Percentiles rank a stretch among this genome's conserved stretches.
Conservation (phyloP, 306 rosid species). For the Pterocarpus santalinus region DNA sequence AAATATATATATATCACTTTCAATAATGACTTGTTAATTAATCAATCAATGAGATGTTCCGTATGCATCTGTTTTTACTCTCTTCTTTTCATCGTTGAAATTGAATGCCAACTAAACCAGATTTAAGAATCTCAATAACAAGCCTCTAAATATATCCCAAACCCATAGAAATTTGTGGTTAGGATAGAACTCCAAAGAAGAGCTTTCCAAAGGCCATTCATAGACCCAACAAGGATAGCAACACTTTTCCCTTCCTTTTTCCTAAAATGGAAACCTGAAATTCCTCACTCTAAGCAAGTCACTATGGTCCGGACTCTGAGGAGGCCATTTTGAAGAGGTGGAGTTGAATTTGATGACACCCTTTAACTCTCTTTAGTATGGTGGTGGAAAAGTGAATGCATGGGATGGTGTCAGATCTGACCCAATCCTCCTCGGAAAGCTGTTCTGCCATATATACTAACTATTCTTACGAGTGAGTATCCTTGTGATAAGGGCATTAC, state of each 20-base stretch:
- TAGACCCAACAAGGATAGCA: conserved; percentile 55
- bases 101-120: conserved; percentile 41
- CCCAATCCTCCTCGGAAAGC: conserved; percentile 64
- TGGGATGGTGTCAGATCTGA: conserved; percentile 63
- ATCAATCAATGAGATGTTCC: conserved; percentile 30
- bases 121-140: background rate
- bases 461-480: conserved; percentile 47
- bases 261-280: conserved; percentile 61
- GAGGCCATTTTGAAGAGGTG: conserved; percentile 51
- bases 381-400: conserved; percentile 57
- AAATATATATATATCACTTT: too few relatives aligned
- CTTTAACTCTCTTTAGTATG: conserved; percentile 53
- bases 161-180: background rate
- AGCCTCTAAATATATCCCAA: background rate
- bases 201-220: conserved; percentile 51
- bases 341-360: conserved; percentile 53
- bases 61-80: background rate
- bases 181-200: conserved; percentile 37
- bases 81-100: background rate
- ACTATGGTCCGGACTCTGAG: conserved; percentile 63
- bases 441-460: conserved; percentile 52
- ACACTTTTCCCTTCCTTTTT: conserved; percentile 54
- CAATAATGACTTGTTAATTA: conserved; percentile 43
- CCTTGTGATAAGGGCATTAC: conserved; percentile 37
- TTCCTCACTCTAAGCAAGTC: conserved; percentile 59